phyloP scores from a whole-genome alignment of 2,329 filamentous ascomycete species.

The Colletotrichum sublineola region DNA sequence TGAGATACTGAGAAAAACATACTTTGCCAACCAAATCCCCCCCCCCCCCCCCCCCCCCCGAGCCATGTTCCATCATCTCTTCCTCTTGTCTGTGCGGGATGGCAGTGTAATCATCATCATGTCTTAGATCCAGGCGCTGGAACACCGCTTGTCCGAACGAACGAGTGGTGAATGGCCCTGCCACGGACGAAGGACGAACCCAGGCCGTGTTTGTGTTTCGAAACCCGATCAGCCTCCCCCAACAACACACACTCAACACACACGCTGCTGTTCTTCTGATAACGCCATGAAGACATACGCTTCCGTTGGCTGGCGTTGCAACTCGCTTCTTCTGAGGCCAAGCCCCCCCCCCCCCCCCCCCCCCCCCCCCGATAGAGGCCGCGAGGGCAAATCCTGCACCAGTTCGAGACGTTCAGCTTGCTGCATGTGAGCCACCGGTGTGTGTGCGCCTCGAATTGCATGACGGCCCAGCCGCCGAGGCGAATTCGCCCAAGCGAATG shows the following conservation, averaged over 20 bases:
- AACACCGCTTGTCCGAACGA: conserved; percentile 22
- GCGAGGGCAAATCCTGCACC: conserved; percentile 14
- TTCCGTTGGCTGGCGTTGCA: conserved; percentile 23
- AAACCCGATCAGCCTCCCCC: conserved; percentile 9
- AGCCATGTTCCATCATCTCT: conserved; percentile 20
- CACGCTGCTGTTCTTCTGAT: background rate
- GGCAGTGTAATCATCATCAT: conserved; percentile 20
- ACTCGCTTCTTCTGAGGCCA: conserved; percentile 1
- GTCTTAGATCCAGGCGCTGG: conserved; percentile 20
- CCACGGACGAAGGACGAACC: conserved; percentile 14
- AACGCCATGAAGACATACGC: conserved; percentile 21
- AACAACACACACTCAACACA: conserved; percentile 7
- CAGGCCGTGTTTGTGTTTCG: conserved; percentile 35
- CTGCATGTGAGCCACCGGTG: conserved; percentile 22
- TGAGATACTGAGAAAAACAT: background rate
- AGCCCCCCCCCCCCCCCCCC: conserved; percentile 6
- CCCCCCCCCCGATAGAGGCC: conserved; percentile 7
- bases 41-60: conserved; percentile 8
- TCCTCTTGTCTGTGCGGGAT: conserved; percentile 32
- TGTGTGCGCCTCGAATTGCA: background rate
- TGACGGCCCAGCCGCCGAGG: conserved; percentile 31
- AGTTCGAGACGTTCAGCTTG: conserved; percentile 31
- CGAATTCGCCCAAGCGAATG: conserved; percentile 34
- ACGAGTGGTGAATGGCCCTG: conserved; percentile 21
- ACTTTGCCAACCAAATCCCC: conserved; percentile 13